Evolutionary conservation across 2,329 filamentous ascomycete species (phyloP).

Genomic region (Elsinoe ampelina): DNA sequence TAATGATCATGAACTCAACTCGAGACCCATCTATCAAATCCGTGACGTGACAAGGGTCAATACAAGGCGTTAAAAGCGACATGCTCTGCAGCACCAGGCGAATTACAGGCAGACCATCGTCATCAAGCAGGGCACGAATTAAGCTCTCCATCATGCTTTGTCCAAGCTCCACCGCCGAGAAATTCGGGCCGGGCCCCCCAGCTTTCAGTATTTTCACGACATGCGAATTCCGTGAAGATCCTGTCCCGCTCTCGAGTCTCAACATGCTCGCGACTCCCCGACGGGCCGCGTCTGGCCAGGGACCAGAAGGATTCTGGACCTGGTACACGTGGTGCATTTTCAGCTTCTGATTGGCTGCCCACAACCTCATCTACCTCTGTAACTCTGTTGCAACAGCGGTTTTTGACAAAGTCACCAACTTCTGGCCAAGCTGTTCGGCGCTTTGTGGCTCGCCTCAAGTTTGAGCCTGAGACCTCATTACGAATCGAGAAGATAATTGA

Average conservation of each 20-base stretch:
- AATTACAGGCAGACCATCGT: background rate
- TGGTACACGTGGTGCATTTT: background rate
- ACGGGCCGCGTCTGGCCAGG: background rate
- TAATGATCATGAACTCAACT: background rate
- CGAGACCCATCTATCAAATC: background rate
- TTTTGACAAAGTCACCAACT: background rate
- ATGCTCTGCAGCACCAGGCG: too few species aligned
- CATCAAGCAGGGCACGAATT: background rate
- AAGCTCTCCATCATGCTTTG: background rate
- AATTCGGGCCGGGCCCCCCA: background rate
- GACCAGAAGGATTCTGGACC: background rate
- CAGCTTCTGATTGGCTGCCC: background rate
- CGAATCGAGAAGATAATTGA: background rate
- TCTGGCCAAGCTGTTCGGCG: background rate
- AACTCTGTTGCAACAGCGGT: too few species aligned
- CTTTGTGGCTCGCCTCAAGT: background rate
- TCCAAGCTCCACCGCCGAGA: slow-evolving; percentile 2
- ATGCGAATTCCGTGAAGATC: background rate
- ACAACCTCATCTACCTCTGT: background rate
- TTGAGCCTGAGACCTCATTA: background rate
- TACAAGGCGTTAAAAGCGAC: too few species aligned
- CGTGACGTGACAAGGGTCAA: too few species aligned
- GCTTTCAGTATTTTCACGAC: background rate
- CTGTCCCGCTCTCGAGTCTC: background rate
- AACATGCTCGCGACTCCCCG: background rate